A percentile compares a stretch with the other conserved stretches of the same genome.
phyloP scores from a whole-genome alignment of 768 basidiomycete species.

The Kwoniella dejecticola region DNA sequence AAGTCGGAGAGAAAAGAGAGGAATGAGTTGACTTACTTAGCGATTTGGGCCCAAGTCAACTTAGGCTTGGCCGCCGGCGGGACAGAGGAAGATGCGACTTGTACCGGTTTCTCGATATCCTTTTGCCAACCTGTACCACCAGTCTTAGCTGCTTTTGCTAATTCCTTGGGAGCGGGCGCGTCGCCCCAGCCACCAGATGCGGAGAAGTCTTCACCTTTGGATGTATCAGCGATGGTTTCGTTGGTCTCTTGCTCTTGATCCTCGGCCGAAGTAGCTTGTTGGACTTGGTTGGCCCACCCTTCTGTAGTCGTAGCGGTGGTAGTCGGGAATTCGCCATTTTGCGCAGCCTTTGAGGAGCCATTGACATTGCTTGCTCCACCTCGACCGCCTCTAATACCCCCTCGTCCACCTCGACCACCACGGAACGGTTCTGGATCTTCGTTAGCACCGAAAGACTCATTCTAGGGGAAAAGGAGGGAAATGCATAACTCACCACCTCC shows the following conservation, averaged over 20 bases:
- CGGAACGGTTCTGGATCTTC: conserved; percentile 35
- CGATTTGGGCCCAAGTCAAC: conserved; percentile 58
- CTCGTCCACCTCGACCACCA: conserved; percentile 52
- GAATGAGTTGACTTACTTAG: conserved; percentile 47
- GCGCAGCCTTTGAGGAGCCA: conserved; percentile 17
- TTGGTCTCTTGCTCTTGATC: conserved; percentile 23
- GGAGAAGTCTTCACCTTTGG: conserved; percentile 49
- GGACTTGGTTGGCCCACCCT: conserved; percentile 49
- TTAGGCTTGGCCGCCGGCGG: conserved; percentile 46
- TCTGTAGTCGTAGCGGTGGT: conserved; percentile 46
- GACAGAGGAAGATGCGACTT: conserved; percentile 34
- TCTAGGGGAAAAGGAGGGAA: not conserved
- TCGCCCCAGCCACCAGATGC: conserved; percentile 53
- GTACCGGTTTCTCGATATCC: conserved; percentile 39
- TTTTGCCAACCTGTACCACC: conserved; percentile 40
- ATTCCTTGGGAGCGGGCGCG: conserved; percentile 50
- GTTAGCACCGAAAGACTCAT: not conserved
- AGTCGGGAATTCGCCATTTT: conserved; percentile 34
- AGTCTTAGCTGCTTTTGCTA: conserved; percentile 50
- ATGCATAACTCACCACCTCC: conserved; percentile 35
- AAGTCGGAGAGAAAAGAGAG: not conserved
- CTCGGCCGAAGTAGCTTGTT: conserved; percentile 34
- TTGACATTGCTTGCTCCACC: conserved; percentile 46
- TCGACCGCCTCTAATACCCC: conserved; percentile 53
- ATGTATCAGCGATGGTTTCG: conserved; percentile 27